These are phyloP conservation scores for Aquilaria sinensis DNA, from an alignment of 345 rosid genomes.

Conservation along the genomic window DNA sequence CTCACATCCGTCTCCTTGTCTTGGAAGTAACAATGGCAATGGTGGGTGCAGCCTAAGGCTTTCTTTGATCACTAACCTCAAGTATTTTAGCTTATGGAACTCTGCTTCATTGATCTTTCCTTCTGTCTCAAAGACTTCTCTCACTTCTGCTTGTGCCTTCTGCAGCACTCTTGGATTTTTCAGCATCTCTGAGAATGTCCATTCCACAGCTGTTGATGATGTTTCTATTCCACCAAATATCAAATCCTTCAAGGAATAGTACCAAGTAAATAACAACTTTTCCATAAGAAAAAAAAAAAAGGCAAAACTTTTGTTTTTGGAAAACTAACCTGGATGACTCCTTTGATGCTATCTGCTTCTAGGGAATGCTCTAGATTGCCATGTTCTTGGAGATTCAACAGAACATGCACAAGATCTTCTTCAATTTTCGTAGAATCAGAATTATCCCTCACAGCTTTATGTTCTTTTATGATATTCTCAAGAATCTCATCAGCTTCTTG, in stretches of 20 bases:
- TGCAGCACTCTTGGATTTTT: conserved; percentile 21
- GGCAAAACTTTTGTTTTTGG: too few species aligned
- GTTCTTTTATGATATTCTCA: not conserved
- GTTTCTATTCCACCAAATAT: conserved; percentile 23
- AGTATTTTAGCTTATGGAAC: conserved; percentile 16
- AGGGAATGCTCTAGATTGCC: not conserved
- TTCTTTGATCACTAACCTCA: conserved; percentile 22
- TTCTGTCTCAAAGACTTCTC: conserved; percentile 8
- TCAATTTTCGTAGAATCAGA: too few species aligned
- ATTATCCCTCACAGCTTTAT: not conserved
- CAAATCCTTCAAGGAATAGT: conserved; percentile 5
- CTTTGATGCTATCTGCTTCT: not conserved
- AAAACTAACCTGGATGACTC: not conserved
- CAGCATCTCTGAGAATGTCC: conserved; percentile 29
- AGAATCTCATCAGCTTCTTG: too few species aligned
- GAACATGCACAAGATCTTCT: too few species aligned
- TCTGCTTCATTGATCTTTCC: conserved; percentile 18
- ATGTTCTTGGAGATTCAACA: not conserved
- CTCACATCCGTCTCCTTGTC: conserved; percentile 13
- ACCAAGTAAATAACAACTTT: too few species aligned
- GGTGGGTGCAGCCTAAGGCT: conserved; percentile 23
- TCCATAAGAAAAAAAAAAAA: too few species aligned
- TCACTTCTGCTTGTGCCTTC: conserved; percentile 27
- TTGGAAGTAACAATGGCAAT: conserved; percentile 21
- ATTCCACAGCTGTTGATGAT: conserved; percentile 14